These are phyloP conservation scores for Paramecium sonneborni DNA, from an alignment of 73 alveolate genomes.

Conservation along the genomic window DNA sequence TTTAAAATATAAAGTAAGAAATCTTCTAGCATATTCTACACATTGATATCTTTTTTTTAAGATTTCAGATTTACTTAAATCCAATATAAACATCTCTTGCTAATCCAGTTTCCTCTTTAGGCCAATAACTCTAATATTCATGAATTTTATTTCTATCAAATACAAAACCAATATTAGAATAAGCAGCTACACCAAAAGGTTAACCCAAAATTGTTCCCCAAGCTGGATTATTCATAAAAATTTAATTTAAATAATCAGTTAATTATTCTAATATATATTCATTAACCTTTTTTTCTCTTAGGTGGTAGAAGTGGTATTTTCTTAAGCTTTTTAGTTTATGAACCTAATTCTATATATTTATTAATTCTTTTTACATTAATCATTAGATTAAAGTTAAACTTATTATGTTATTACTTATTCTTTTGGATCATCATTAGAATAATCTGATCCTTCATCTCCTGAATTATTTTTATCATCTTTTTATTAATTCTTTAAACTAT, in stretches of 20 bases:
- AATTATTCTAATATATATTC: too few species aligned
- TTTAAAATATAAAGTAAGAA: neutral
- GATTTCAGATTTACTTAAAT: neutral
- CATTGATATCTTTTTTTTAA: neutral
- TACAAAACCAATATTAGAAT: neutral
- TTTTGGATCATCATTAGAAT: constrained; percentile 62
- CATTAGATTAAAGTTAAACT: neutral
- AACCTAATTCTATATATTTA: neutral
- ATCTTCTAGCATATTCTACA: constrained; percentile 17
- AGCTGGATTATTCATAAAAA: neutral
- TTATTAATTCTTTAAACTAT: constrained; percentile 33
- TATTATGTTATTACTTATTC: neutral
- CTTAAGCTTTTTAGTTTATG: neutral
- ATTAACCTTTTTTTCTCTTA: neutral
- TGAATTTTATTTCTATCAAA: neutral
- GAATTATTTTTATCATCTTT: constrained; percentile 56
- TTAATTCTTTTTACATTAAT: neutral
- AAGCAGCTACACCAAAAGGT: neutral
- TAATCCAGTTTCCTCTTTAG: neutral
- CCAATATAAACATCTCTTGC: constrained; percentile 26
- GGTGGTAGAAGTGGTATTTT: constrained; percentile 6
- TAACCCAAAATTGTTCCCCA: constrained; percentile 8
- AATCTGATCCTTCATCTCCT: constrained; percentile 62
- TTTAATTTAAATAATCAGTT: neutral
- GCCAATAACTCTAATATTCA: neutral